Base-by-base conservation (phyloP, 2,329 filamentous ascomycete species). In the Pseudocercospora eumusae region DNA sequence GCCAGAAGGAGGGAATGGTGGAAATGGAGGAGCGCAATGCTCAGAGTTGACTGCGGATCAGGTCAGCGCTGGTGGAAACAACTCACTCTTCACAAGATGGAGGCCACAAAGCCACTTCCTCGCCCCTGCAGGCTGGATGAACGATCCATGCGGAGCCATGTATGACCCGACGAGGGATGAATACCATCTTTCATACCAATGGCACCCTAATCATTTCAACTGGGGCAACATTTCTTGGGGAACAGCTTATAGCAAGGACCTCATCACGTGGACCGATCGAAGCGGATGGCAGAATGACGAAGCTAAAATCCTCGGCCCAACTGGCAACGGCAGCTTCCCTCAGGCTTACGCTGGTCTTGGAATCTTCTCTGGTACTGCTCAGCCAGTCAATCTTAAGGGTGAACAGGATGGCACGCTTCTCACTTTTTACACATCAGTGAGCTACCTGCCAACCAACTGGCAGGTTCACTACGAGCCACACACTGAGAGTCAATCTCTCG, bases 111-210 rank as follows among this genome's bases (percentile, higher is more conserved):
- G 75, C 53, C 80, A 82, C 63, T 79, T 82, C 68, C 73, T 76
- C 20, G 76, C 78, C n/a, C 80, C 80, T 9, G 78, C 78, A 49
- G 80, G 80, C 15, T 81, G 79, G 79, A 76, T 81, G 76, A 81
- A 81, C 60, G 78, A 83, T 64, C 81, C 81, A 13, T 82, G 81
- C 65, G 81, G 75, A 27, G 79, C 80, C 65, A 78, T 80, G 73
- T 84, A 82, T 66, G 80, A 82, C 69, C 80, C 79, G 13, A 74
- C 70, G 2, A 74, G 76, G 33, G 78, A 80, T 28, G 71, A 71
- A 1, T 86, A 84, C 62, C 82, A 85, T 64, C 67, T 84, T 7
- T 81, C 81, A 67, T 85, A 82, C 69, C 82, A 85, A 69, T 84
- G 77, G 74, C 76, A 81, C 66, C 78, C 78, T 0, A 71, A 81